Evolutionary conservation across 2,329 filamentous ascomycete species (phyloP).

Genomic region (Penicillium sp.): DNA sequence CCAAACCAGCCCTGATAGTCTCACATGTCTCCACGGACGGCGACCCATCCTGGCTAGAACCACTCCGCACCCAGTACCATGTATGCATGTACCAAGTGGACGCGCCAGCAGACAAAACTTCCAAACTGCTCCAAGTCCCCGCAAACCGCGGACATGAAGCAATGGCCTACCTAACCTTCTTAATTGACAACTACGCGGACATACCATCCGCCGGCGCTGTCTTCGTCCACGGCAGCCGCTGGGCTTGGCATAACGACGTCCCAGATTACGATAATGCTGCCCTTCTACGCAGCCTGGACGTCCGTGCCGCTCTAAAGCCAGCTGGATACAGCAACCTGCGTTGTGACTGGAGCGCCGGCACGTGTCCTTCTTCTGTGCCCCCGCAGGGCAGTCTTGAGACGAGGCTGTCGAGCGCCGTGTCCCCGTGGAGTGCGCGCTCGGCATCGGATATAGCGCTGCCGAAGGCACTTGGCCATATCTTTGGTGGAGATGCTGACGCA

Average conservation of each 20-base stretch:
- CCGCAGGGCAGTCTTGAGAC: slow-evolving; percentile 40
- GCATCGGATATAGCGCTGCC: slow-evolving; percentile 35
- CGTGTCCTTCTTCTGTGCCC: slow-evolving; percentile 27
- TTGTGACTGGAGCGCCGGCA: slow-evolving; percentile 45
- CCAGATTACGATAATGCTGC: slow-evolving; percentile 40
- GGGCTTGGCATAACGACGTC: slow-evolving; percentile 41
- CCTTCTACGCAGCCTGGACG: slow-evolving; percentile 34
- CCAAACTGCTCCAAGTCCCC: slow-evolving; percentile 36
- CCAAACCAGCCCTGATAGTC: slow-evolving; percentile 42
- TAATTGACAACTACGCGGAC: slow-evolving; percentile 41
- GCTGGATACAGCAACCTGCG: slow-evolving; percentile 44
- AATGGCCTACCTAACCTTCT: slow-evolving; percentile 42
- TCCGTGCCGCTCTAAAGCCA: slow-evolving; percentile 31
- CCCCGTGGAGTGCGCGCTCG: slow-evolving; percentile 39
- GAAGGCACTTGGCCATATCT: slow-evolving; percentile 28
- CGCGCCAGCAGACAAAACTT: slow-evolving; percentile 19
- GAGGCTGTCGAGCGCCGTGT: slow-evolving; percentile 29
- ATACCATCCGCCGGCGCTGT: slow-evolving; percentile 35
- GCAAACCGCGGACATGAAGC: slow-evolving; percentile 42
- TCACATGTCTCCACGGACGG: slow-evolving; percentile 38
- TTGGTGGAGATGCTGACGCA: slow-evolving; percentile 29
- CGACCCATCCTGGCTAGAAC: slow-evolving; percentile 37
- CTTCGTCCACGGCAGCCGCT: slow-evolving; percentile 40
- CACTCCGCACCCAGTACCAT: slow-evolving; percentile 36
- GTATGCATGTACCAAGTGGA: slow-evolving; percentile 42